These are phyloP conservation scores for Fusarium continuum DNA, from an alignment of 2,329 filamentous ascomycete species.

Conservation along the genomic window DNA sequence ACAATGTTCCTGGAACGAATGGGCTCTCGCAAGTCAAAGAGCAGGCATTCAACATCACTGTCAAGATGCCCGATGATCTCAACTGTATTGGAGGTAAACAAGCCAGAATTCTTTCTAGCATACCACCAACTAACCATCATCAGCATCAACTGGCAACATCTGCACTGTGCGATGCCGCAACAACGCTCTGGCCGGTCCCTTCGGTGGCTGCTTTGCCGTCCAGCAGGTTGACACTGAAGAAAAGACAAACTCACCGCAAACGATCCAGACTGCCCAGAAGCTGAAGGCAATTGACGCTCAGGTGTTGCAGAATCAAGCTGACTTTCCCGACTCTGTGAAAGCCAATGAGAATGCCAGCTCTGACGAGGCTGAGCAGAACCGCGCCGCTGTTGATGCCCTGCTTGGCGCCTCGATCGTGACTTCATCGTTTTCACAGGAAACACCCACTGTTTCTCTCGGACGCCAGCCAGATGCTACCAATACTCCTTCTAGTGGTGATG, in stretches of 20 bases:
- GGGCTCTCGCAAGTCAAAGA: constrained; percentile 66
- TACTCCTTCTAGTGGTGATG: constrained; percentile 6
- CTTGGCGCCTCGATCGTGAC: constrained; percentile 45
- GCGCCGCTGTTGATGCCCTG: constrained; percentile 53
- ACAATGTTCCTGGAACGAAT: constrained; percentile 68
- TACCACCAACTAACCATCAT: not conserved
- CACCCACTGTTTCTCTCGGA: constrained; percentile 42
- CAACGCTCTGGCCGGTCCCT: constrained; percentile 64
- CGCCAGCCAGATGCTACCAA: constrained; percentile 5
- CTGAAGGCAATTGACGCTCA: constrained; percentile 58
- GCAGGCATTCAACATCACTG: constrained; percentile 65
- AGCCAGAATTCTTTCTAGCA: not conserved
- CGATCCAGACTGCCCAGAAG: constrained; percentile 57
- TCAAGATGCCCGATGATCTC: constrained; percentile 60
- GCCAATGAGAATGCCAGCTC: constrained; percentile 56
- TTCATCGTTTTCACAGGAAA: constrained; percentile 47
- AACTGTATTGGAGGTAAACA: constrained; percentile 61
- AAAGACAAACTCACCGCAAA: constrained; percentile 54
- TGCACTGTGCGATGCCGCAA: constrained; percentile 69
- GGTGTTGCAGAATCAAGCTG: constrained; percentile 59
- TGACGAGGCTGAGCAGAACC: constrained; percentile 41
- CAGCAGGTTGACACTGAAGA: constrained; percentile 60
- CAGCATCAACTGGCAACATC: constrained; percentile 64
- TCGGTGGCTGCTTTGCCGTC: constrained; percentile 66
- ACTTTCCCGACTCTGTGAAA: constrained; percentile 54